A percentile compares a stretch with the other conserved stretches of the same genome.
These are phyloP conservation scores for Neolentinus lepideus DNA, from an alignment of 1,284 basidiomycete species.

Conservation along the genomic window DNA sequence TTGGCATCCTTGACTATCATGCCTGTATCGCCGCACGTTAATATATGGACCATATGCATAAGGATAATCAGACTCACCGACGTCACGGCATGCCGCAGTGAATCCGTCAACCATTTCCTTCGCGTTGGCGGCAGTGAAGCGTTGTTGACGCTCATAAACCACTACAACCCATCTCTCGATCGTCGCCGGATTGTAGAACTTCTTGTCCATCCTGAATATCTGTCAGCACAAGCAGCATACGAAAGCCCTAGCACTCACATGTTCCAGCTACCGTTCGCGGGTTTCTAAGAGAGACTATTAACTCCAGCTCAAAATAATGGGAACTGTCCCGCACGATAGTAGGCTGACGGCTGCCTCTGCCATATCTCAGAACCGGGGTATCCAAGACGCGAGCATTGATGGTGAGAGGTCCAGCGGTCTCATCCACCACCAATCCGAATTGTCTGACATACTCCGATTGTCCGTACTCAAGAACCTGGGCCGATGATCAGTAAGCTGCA, in stretches of 20 bases:
- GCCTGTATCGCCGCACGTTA: slow-evolving; percentile 27
- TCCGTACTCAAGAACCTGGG: slow-evolving; percentile 60
- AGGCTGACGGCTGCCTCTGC: slow-evolving; percentile 37
- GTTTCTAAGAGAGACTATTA: slow-evolving; percentile 29
- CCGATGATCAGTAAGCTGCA: neutral
- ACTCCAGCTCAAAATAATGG: neutral
- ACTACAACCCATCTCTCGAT: slow-evolving; percentile 55
- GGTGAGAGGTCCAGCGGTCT: slow-evolving; percentile 36
- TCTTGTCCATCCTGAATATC: slow-evolving; percentile 50
- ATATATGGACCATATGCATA: neutral
- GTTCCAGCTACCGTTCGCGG: slow-evolving; percentile 64
- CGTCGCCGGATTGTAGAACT: slow-evolving; percentile 44
- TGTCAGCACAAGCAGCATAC: slow-evolving; percentile 7
- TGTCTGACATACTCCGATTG: slow-evolving; percentile 67
- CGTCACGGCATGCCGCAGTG: slow-evolving; percentile 35
- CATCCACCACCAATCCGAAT: slow-evolving; percentile 56
- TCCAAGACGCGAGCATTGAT: slow-evolving; percentile 54
- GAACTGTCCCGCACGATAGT: slow-evolving; percentile 38
- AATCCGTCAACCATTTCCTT: slow-evolving; percentile 45
- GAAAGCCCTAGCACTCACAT: slow-evolving; percentile 33
- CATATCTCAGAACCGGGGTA: slow-evolving; percentile 59
- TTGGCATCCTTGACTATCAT: slow-evolving; percentile 37
- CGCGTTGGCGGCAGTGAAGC: slow-evolving; percentile 39
- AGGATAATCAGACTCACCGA: slow-evolving; percentile 37
- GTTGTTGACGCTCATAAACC: slow-evolving; percentile 50